Evolutionary conservation across 805 yeast genomes (phyloP), one percentile per base, ranked within the genome.

Genomic region (Metschnikowia picachoensis): DNA sequence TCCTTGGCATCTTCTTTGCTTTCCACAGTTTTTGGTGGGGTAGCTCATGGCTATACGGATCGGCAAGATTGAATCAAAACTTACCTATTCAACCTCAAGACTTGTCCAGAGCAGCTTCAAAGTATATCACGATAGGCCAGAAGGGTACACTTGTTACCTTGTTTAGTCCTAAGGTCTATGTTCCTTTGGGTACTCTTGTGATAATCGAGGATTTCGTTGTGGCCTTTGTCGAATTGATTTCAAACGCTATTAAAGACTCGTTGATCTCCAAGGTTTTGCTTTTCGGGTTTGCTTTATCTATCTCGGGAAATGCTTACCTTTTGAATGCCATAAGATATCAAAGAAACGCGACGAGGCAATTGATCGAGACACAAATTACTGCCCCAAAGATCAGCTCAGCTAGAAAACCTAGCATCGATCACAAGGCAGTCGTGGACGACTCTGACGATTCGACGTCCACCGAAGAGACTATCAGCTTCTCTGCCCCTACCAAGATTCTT

Each of bases 261-360:
- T 70, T 88, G 50, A 78, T 90, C 54, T 82, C 94, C 50, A 91
- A 91, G 62, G 78, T 83, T 51, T 73, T 90, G 43, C 77, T 91
- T 37, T 74, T 86, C 50, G 82, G 81, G 10, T 80, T 91, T 49
- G 82, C 85, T 25, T 69, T 87, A 52, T 86, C 95, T 53, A 78
- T 88, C 45, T 82, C 85, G 6, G 82, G 87, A 52, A 94, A 94
- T 63, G 81, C 86, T 41, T 92, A 91, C 65, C 75, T 94, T 55
- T 77, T 92, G 63, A 88, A 89, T 59, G 94, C 88, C 47, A 85
- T 96, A n/a, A 78, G 87, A 64, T 73, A 76, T 44, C 87, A 85
- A 56, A 72, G 79, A 8, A 65, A 70, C 46, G 66, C 78, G 44
- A 62, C 71, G 31, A 63, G 66, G 45, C 63, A 64, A 41, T 67